These are phyloP conservation scores for Tylopilus felleus DNA, from an alignment of 768 basidiomycete genomes.

Conservation along the genomic window DNA sequence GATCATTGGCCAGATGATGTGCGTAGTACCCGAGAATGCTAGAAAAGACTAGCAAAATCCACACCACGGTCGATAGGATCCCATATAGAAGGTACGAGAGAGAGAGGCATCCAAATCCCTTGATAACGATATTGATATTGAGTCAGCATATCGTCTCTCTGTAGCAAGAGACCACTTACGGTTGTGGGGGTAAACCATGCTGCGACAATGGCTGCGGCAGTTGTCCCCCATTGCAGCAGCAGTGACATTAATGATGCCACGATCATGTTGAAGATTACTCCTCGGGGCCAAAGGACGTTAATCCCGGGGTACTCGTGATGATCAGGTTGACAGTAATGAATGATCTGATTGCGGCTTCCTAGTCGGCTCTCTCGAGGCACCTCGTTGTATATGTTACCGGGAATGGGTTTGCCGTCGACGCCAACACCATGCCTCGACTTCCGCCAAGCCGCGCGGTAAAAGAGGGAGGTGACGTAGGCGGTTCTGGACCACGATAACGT, in stretches of 20 bases:
- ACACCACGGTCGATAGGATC: slow-evolving; percentile 25
- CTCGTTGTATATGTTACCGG: not conserved
- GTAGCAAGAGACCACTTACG: slow-evolving; percentile 7
- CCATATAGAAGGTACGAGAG: slow-evolving; percentile 31
- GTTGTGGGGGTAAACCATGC: slow-evolving; percentile 32
- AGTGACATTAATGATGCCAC: slow-evolving; percentile 30
- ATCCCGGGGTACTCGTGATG: not conserved
- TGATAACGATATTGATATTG: not conserved
- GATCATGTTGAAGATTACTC: slow-evolving; percentile 24
- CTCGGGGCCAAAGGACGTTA: slow-evolving; percentile 19
- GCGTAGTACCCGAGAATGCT: slow-evolving; percentile 25
- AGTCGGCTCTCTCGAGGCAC: slow-evolving; percentile 14
- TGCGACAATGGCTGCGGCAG: slow-evolving; percentile 26
- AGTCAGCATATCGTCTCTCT: not conserved
- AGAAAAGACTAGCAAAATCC: slow-evolving; percentile 30
- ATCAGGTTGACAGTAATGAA: slow-evolving; percentile 19
- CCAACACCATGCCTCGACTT: slow-evolving; percentile 1
- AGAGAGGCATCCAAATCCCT: slow-evolving; percentile 36
- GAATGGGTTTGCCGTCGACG: not conserved
- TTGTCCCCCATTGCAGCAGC: slow-evolving; percentile 33
- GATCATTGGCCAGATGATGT: slow-evolving; percentile 1
- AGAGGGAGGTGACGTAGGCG: slow-evolving; percentile 14
- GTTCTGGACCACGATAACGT: slow-evolving; percentile 18
- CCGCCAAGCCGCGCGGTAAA: slow-evolving; percentile 16
- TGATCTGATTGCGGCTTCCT: slow-evolving; percentile 18